Base-by-base conservation (phyloP, 768 basidiomycete species). In the Cystobasidium onofrii region DNA sequence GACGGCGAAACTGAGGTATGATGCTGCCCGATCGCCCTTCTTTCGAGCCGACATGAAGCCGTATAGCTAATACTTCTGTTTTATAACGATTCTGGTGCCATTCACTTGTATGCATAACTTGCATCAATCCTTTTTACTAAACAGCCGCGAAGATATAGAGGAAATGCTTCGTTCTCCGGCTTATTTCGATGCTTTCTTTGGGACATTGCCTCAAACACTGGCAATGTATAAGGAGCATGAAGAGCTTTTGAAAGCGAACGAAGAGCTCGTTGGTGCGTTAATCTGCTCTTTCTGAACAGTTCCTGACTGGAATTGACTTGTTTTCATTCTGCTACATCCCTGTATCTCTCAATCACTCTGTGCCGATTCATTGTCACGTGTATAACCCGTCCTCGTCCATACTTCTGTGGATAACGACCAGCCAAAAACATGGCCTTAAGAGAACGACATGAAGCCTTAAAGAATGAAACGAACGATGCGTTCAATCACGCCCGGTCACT, bases 121-220 rank as follows among this genome's bases (percentile, higher is more conserved):
- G n/a, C n/a, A n/a, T n/a, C n/a, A n/a, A n/a, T n/a, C n/a, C 57
- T 60, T 60, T 12, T 2, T 15, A 31, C 33, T 39, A 34, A 7
- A 27, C 73, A 75, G 75, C 33, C 75, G 74, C 7, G 63, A 75
- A n/a, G 75, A 75, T 57, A 6, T 75, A 31, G 52, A 75, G 25
- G 75, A 73, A 31, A 31, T 73, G 36, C 54, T 75, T 12, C 25
- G 39, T 1, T 34, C 54, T 36, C 61, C 60, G 1, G 63, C 34
- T 20, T 75, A 75, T 50, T 75, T 75, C 50, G 74, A 75, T 65
- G 73, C 73, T 33, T 73, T 63, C 74, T 75, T 75, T 36, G 62
- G 54, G 3, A 33, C 74, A 9, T 36, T 73, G 31, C 74, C 74
- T 2, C 46, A 39, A 13, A 33, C 64, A 15, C 20, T 41, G 23